Conservation (phyloP, 805 yeast genomes). For the Yarrowia divulgata region DNA sequence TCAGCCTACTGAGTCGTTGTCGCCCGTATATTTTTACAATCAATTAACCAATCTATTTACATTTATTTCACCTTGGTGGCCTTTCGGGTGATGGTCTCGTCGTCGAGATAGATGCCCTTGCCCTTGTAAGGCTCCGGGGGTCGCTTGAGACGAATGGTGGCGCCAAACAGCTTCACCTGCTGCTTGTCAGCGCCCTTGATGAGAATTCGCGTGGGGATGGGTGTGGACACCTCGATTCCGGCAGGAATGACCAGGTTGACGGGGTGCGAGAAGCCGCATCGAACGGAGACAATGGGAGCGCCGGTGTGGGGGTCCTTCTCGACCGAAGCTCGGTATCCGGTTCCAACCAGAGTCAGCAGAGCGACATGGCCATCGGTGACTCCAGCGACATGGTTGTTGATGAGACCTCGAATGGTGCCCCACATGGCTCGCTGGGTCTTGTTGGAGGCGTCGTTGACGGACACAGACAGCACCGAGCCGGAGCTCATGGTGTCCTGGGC, state of each 20-base stretch:
- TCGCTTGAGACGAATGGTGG: conserved; percentile 80
- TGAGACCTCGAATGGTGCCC: conserved; percentile 88
- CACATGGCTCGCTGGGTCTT: conserved; percentile 85
- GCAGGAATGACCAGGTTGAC: conserved; percentile 80
- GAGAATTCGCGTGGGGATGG: conserved; percentile 83
- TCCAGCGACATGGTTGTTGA: conserved; percentile 82
- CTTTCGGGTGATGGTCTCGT: conserved; percentile 89
- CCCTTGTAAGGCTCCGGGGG: conserved; percentile 99
- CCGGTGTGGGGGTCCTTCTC: conserved; percentile 59
- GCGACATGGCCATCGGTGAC: conserved; percentile 93
- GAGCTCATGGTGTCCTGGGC: conserved; percentile 11
- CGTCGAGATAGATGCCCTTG: conserved; percentile 92
- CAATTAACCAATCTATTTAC: conserved; percentile 29
- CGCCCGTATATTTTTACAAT: too few species aligned
- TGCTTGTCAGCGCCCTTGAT: conserved; percentile 90
- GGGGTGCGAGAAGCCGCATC: conserved; percentile 86
- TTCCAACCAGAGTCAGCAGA: conserved; percentile 88
- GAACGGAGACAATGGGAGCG: conserved; percentile 69
- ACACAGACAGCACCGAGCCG: conserved; percentile 50
- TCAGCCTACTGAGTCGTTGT: too few species aligned
- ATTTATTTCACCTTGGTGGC: conserved; percentile 87
- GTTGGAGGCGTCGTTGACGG: conserved; percentile 62
- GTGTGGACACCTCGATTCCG: conserved; percentile 75
- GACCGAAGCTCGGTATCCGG: conserved; percentile 91
- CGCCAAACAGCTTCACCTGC: conserved; percentile 86